phyloP scores from a whole-genome alignment of 2,329 filamentous ascomycete species.

The Penicillium olsonii region DNA sequence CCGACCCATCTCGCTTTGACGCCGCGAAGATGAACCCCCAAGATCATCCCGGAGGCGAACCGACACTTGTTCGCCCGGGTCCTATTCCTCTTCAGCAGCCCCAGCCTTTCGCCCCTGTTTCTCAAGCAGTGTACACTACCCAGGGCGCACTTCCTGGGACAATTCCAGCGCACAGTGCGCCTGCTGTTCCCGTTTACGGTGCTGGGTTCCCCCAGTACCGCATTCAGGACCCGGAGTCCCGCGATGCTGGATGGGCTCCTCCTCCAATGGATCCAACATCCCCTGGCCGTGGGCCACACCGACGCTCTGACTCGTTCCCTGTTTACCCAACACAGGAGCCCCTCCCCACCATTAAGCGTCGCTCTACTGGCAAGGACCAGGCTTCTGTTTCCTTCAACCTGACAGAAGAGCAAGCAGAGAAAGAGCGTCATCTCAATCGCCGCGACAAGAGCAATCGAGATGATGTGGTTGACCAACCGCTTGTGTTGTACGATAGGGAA shows the following conservation, averaged over 20 bases:
- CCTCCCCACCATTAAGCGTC: conserved; percentile 32
- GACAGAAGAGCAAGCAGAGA: conserved; percentile 57
- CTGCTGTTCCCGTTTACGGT: conserved; percentile 45
- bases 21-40: conserved; percentile 41
- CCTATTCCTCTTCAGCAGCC: conserved; percentile 79
- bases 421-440: conserved; percentile 43
- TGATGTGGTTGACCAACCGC: conserved; percentile 20
- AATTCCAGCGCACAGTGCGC: conserved; percentile 43
- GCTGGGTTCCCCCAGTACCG: conserved; percentile 24
- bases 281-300: conserved; percentile 28
- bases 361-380: conserved; percentile 38
- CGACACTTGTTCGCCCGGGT: conserved; percentile 51
- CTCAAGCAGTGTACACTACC: conserved; percentile 64
- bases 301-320: conserved; percentile 50
- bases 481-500: conserved; percentile 32
- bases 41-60: conserved; percentile 24
- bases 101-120: conserved; percentile 73
- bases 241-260: conserved; percentile 15
- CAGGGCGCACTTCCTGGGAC: conserved; percentile 36
- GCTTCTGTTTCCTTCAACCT: conserved; percentile 59
- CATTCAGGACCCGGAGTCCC: conserved; percentile 13
- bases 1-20: conserved; percentile 66
- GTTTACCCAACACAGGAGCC: conserved; percentile 37
- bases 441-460: conserved; percentile 26
- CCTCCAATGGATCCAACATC: conserved; percentile 10